Conservation (phyloP, 805 yeast species). For the Monosporozyma solicola region DNA sequence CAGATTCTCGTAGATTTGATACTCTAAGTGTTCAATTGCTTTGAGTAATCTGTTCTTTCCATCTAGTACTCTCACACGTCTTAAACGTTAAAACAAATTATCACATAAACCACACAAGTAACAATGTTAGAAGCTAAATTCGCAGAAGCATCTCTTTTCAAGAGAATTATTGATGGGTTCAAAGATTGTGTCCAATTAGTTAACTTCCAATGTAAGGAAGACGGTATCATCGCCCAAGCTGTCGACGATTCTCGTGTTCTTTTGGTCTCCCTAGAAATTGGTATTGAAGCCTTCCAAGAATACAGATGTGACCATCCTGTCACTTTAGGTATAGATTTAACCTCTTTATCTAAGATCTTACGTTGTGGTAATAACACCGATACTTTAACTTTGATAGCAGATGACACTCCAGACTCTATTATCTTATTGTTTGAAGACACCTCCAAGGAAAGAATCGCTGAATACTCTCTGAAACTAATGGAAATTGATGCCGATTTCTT, state of each 20-base stretch:
- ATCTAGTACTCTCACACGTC: not conserved
- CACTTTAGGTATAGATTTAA: constrained; percentile 85
- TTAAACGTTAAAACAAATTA: too few species aligned
- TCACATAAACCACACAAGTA: constrained; percentile 1
- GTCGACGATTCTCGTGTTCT: constrained; percentile 95
- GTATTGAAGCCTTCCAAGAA: constrained; percentile 78
- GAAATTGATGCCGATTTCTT: constrained; percentile 93
- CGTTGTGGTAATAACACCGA: constrained; percentile 89
- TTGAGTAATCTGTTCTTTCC: not conserved
- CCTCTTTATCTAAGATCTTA: constrained; percentile 78
- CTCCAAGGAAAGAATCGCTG: constrained; percentile 83
- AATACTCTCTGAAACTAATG: constrained; percentile 86
- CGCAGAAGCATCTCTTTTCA: constrained; percentile 83
- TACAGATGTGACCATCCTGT: constrained; percentile 93
- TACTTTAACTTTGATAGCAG: constrained; percentile 79
- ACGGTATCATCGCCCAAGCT: constrained; percentile 93
- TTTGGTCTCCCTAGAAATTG: constrained; percentile 78
- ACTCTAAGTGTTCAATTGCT: not conserved
- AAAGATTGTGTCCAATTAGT: constrained; percentile 91
- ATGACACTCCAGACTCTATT: constrained; percentile 74
- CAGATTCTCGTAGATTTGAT: not conserved
- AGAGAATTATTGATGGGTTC: constrained; percentile 87
- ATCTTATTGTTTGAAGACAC: constrained; percentile 83
- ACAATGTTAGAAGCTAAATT: constrained; percentile 94
- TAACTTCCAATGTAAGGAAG: constrained; percentile 93